Percentiles rank a stretch among this genome's conserved stretches.
phyloP scores from a whole-genome alignment of 495 filamentous ascomycete species.

The Aspergillus carlsbadensis region DNA sequence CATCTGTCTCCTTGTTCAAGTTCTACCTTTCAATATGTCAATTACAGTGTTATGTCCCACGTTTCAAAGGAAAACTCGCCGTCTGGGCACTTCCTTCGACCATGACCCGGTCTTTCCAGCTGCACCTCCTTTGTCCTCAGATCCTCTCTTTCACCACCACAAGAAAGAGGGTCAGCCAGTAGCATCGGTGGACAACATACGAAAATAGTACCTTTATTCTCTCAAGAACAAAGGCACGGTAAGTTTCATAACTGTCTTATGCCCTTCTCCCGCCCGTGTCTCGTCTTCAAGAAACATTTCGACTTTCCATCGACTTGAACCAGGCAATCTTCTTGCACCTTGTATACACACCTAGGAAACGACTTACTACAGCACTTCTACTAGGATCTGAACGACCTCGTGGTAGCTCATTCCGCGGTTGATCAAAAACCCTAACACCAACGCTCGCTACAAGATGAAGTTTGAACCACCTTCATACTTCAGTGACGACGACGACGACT shows the following conservation, averaged over 20 bases:
- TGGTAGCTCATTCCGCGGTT: no score
- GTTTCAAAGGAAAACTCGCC: background rate
- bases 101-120: background rate
- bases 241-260: background rate
- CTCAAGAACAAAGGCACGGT: conserved; percentile 2
- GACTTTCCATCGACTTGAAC: background rate
- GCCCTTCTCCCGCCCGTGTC: background rate
- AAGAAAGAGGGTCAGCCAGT: background rate
- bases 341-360: background rate
- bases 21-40: background rate
- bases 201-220: conserved; percentile 4
- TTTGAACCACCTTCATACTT: background rate
- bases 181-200: background rate
- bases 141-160: background rate
- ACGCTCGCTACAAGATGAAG: background rate
- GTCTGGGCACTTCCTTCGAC: background rate
- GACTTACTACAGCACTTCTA: background rate
- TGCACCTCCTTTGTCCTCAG: background rate
- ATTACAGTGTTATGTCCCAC: background rate
- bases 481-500: background rate
- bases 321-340: background rate
- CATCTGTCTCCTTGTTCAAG: background rate
- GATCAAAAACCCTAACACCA: no score
- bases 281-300: background rate
- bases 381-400: no score